These are phyloP conservation scores for Sicyos edulis DNA, from an alignment of 306 rosid genomes.

Conservation along the genomic window DNA sequence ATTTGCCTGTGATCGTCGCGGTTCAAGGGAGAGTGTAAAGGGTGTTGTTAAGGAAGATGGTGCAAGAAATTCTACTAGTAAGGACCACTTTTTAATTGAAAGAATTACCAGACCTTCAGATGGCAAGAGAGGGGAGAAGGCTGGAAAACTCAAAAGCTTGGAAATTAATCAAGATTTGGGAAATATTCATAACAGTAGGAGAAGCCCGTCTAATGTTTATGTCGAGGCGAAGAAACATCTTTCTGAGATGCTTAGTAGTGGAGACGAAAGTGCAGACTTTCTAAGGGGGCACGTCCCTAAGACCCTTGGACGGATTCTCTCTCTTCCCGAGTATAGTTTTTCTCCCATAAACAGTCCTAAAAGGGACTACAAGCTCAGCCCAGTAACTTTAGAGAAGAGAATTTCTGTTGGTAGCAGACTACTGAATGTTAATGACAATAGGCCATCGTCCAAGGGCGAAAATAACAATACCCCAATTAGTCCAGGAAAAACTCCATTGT, in stretches of 20 bases:
- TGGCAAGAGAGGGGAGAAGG: constrained; percentile 46
- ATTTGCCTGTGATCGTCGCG: constrained; percentile 25
- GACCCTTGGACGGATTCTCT: constrained; percentile 78
- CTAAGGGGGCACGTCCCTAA: constrained; percentile 55
- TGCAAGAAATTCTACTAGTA: constrained; percentile 63
- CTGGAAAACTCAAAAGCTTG: constrained; percentile 43
- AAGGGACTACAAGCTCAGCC: constrained; percentile 59
- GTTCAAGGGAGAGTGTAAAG: constrained; percentile 28
- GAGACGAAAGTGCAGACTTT: constrained; percentile 47
- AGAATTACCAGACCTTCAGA: constrained; percentile 59
- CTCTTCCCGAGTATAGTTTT: constrained; percentile 69
- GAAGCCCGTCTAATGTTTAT: constrained; percentile 56
- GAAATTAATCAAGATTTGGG: constrained; percentile 40
- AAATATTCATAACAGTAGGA: constrained; percentile 36
- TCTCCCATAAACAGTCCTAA: constrained; percentile 76
- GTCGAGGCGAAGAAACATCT: constrained; percentile 82
- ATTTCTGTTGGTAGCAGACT: constrained; percentile 32
- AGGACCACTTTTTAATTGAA: constrained; percentile 71
- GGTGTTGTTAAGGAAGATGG: constrained; percentile 42
- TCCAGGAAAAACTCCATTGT: constrained; percentile 37
- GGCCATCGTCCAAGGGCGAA: constrained; percentile 33
- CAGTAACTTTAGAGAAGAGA: constrained; percentile 56
- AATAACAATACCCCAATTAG: constrained; percentile 25
- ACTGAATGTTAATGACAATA: constrained; percentile 36
- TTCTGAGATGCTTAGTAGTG: constrained; percentile 53